A percentile compares a stretch with the other conserved stretches of the same genome.
phyloP scores from a whole-genome alignment of 2,329 filamentous ascomycete species.

The Neonectria magnoliae region DNA sequence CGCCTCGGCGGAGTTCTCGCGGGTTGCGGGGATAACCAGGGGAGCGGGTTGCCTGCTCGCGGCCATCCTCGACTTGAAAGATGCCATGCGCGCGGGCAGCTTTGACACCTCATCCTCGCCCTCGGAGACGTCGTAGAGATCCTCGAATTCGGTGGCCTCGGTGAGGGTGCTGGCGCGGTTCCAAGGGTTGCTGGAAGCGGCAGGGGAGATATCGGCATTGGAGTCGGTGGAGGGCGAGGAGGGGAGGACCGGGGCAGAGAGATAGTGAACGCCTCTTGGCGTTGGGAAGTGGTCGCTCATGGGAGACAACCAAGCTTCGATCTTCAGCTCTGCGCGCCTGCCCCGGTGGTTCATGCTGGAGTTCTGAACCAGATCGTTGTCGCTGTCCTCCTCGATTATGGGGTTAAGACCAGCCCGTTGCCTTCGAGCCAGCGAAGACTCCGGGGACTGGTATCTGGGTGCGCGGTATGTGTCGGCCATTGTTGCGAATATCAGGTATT shows the following conservation, averaged over 20 bases:
- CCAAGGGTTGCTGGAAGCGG: constrained; percentile 69
- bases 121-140: constrained; percentile 87
- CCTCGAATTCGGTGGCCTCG: constrained; percentile 80
- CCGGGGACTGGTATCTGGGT: constrained; percentile 54
- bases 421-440: constrained; percentile 67
- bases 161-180: constrained; percentile 70
- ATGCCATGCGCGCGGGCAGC: constrained; percentile 40
- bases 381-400: constrained; percentile 68
- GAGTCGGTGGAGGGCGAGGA: constrained; percentile 68
- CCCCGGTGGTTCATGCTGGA: constrained; percentile 33
- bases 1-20: constrained; percentile 47
- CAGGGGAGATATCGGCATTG: constrained; percentile 62
- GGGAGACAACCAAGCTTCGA: constrained; percentile 68
- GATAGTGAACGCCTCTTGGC: constrained; percentile 73
- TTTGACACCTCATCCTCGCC: constrained; percentile 65
- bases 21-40: constrained; percentile 62
- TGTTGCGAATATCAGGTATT: constrained; percentile 52
- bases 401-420: constrained; percentile 67
- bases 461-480: constrained; percentile 56
- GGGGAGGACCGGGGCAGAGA: constrained; percentile 70
- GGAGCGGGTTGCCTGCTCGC: constrained; percentile 51
- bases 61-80: constrained; percentile 55
- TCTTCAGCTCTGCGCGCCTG: constrained; percentile 55
- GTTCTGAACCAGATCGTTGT: constrained; percentile 47
- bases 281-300: constrained; percentile 76